Evolutionary conservation across 768 basidiomycete species (phyloP).

Genomic region (Podaxis sp.): DNA sequence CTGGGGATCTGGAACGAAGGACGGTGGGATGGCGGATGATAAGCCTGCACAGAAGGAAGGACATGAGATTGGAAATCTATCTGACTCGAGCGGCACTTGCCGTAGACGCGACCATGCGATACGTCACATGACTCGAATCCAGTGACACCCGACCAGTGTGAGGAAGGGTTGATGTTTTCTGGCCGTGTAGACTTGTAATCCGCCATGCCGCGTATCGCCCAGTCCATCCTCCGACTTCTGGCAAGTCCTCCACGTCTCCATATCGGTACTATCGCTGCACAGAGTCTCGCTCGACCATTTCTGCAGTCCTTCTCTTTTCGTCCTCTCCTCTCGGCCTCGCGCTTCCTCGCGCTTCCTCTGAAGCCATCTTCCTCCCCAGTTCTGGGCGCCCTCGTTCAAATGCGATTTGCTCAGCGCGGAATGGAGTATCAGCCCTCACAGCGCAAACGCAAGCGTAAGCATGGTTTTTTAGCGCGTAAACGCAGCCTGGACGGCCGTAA

Average conservation of each 20-base stretch:
- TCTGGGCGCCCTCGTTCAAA: conserved; percentile 45
- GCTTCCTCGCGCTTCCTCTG: conserved; percentile 21
- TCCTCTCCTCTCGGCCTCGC: conserved; percentile 10
- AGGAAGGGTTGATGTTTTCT: neutral
- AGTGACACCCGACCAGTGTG: neutral
- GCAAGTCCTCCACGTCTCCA: conserved; percentile 32
- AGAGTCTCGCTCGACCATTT: conserved; percentile 17
- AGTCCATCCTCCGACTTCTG: conserved; percentile 36
- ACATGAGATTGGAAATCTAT: conserved; percentile 15
- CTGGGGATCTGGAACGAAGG: conserved; percentile 23
- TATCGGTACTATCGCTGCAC: conserved; percentile 19
- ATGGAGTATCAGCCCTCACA: conserved; percentile 98
- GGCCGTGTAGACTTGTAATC: neutral
- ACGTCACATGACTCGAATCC: conserved; percentile 10
- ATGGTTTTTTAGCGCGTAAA: conserved; percentile 85
- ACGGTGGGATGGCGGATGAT: conserved; percentile 2
- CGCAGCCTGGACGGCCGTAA: conserved; percentile 68
- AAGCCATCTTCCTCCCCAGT: conserved; percentile 31
- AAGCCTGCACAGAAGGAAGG: conserved; percentile 9
- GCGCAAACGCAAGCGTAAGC: conserved; percentile 87
- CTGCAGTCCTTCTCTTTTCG: conserved; percentile 7
- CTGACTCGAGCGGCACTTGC: conserved; percentile 17
- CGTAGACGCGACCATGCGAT: conserved; percentile 9
- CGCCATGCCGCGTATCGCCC: conserved; percentile 46
- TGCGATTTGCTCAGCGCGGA: conserved; percentile 70